Base-by-base conservation (phyloP, 129 eudicot genomes). In the Tanacetum coccineum region DNA sequence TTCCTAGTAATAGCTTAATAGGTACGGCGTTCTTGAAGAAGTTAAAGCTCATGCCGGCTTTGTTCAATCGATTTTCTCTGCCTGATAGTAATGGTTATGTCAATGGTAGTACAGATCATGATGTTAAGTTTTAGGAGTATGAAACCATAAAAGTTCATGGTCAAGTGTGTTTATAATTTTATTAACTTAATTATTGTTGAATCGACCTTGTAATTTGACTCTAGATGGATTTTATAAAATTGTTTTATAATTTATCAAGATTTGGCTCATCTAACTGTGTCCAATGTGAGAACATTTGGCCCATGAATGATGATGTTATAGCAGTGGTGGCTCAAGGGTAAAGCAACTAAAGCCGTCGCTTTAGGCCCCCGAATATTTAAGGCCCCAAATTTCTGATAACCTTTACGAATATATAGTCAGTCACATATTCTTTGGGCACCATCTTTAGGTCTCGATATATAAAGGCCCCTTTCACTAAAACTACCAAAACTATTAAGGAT, bases 41-140 rank as follows among this genome's bases (percentile, higher is more conserved):
- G 82, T 93, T 66, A 84, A 89, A 76, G 99, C 99, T 64, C 99
- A 94, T 79, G 87, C 95, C 9, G 88, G 87, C 40, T 70, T 90
- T 13, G 66, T 94, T 56, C 87, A 84, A 58, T 84, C 99, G n/a
- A 81, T 94, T 81, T 45, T 61, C 82, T 18, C 70, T 84, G 19
- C 83, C 93, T 63, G 96, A 89, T 82, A 90, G 89, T 61, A 73
- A 74, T 60, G 96, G 99, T 69, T 86, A 89, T 82, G 86, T 94
- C 55, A 88, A 97, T 32, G 99, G 97, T 47, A 87, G 99, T 77
- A 45, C 85, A 51, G 99, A 94, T 78, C 89, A 84, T 44, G 99
- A 94, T 81, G 95, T 94, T 70, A 94, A 94, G 84, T 87, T 94
- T 69, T 94, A 97, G 99, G 95, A 89, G 70, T 94, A 86, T 73